A percentile compares a stretch with the other conserved stretches of the same genome.
phyloP scores from a whole-genome alignment of 352 stramenopile species.

The Pythium sp. region DNA sequence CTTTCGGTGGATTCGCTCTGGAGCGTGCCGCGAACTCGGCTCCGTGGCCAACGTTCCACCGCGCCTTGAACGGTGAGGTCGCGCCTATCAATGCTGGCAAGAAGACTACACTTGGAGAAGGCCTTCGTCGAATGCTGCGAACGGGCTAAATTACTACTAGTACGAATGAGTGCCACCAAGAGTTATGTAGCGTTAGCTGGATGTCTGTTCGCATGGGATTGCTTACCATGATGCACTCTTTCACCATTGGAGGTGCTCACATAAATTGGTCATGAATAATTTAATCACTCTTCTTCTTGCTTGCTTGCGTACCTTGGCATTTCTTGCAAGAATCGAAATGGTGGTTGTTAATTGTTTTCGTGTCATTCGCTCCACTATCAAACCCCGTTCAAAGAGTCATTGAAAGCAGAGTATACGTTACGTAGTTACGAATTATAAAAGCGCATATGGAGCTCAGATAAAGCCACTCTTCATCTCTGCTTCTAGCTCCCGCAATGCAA shows the following conservation, averaged over 20 bases:
- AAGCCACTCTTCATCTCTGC: background rate
- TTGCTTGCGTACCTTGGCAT: background rate
- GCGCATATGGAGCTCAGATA: background rate
- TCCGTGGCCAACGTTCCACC: constrained; percentile 1
- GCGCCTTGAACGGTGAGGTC: background rate
- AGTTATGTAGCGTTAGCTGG: background rate
- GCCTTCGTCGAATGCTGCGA: background rate
- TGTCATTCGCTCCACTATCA: background rate
- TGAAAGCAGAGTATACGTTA: background rate
- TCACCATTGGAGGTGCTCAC: too few relatives aligned
- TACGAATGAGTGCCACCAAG: background rate
- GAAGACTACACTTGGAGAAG: background rate
- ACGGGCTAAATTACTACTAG: background rate
- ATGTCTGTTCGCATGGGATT: background rate
- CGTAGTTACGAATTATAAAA: background rate
- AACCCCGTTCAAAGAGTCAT: background rate
- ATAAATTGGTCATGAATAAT: background rate
- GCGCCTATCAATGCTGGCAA: background rate
- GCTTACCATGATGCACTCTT: background rate
- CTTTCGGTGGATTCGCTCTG: background rate
- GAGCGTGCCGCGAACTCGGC: background rate
- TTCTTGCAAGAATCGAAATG: background rate
- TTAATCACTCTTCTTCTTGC: background rate
- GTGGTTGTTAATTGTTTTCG: background rate
- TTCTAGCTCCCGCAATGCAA: background rate